Evolutionary conservation across 1,284 basidiomycete species (phyloP).

Genomic region (Pseudozyma flocculosa): DNA sequence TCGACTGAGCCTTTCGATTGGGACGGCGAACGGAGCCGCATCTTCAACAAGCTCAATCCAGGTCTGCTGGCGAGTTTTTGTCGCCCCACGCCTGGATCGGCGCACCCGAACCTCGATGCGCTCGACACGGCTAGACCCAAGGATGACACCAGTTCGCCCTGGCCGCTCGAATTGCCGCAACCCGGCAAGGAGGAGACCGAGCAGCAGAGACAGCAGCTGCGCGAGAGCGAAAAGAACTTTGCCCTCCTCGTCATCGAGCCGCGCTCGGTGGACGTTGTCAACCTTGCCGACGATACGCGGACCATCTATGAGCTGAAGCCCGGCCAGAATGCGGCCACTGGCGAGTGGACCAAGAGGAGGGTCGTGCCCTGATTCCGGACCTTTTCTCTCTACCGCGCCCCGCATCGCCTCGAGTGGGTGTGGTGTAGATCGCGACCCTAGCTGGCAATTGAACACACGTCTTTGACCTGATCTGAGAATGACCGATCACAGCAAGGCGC

Average conservation of each 20-base stretch:
- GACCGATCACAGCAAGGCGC: no score
- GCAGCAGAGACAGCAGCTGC: constrained; percentile 45
- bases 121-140: constrained; percentile 13
- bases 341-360: constrained; percentile 44
- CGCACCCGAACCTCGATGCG: constrained; percentile 33
- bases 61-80: constrained; percentile 58
- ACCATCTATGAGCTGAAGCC: constrained; percentile 38
- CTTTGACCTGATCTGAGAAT: no score
- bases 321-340: constrained; percentile 19
- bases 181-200: constrained; percentile 50
- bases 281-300: constrained; percentile 46
- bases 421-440: no score
- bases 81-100: constrained; percentile 55
- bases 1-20: constrained; percentile 50
- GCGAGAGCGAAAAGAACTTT: constrained; percentile 50
- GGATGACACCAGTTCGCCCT: constrained; percentile 30
- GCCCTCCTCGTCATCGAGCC: constrained; percentile 56
- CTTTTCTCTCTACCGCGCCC: no score
- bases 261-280: constrained; percentile 55
- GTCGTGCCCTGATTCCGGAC: constrained; percentile 43
- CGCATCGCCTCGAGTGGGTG: no score
- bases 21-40: constrained; percentile 55
- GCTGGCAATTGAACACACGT: no score
- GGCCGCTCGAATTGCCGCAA: constrained; percentile 46
- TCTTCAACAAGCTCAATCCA: constrained; percentile 57